Conservation (phyloP, 202 grass and related monocot species). For the Setaria viridis region DNA sequence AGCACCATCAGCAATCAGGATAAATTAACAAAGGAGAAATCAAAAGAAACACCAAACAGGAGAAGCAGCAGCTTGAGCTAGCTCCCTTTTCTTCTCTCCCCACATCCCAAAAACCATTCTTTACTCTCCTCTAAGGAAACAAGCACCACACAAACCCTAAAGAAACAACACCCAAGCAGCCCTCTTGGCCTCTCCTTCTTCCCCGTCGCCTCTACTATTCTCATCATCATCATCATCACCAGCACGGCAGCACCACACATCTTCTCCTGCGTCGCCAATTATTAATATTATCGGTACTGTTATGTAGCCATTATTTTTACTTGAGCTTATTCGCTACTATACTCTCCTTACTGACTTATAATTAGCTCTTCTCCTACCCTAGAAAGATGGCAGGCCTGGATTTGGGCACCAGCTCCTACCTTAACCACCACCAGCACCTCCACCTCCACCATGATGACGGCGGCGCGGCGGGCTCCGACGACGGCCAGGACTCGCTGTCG, state of each 20-base stretch:
- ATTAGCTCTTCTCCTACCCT: constrained; percentile 69
- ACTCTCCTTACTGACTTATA: constrained; percentile 73
- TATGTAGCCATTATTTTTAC: constrained; percentile 87
- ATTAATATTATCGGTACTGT: constrained; percentile 88
- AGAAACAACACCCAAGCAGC: constrained; percentile 13
- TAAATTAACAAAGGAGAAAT: constrained; percentile 50
- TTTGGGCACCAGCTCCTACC: constrained; percentile 75
- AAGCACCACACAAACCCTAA: constrained; percentile 73
- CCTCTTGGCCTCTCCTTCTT: background rate
- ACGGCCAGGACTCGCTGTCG: constrained; percentile 39
- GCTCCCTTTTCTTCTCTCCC: constrained; percentile 38
- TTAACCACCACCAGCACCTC: constrained; percentile 61
- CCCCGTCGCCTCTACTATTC: background rate
- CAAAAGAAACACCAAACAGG: constrained; percentile 21
- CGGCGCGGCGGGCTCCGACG: constrained; percentile 36
- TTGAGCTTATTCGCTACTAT: constrained; percentile 58
- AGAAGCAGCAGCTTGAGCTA: constrained; percentile 24
- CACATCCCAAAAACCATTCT: constrained; percentile 69
- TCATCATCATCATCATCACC: constrained; percentile 37
- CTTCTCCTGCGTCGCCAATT: constrained; percentile 49
- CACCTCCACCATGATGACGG: constrained; percentile 52
- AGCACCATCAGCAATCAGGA: constrained; percentile 46
- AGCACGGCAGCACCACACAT: background rate
- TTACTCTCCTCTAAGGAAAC: constrained; percentile 71
- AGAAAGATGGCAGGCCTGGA: constrained; percentile 84